These are phyloP conservation scores for Prunus fruticosa DNA, from an alignment of 306 rosid species.

Conservation along the genomic window DNA sequence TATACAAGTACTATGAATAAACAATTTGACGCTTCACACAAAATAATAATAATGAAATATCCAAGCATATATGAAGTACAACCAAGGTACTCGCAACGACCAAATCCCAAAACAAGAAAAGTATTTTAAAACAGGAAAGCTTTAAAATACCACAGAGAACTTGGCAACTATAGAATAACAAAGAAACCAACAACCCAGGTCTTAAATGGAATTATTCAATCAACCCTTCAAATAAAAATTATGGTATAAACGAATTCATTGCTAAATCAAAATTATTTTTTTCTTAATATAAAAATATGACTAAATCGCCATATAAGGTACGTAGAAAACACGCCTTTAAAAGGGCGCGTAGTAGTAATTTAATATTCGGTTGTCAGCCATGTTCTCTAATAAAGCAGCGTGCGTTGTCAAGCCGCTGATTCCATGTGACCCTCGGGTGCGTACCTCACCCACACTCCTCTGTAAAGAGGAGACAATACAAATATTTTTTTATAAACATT, in stretches of 20 bases:
- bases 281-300: background rate
- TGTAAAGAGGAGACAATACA: background rate
- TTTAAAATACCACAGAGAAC: background rate
- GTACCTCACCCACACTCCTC: conserved; percentile 7
- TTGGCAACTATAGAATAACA: background rate
- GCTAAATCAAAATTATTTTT: background rate
- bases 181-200: background rate
- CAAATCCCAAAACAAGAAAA: conserved; percentile 6
- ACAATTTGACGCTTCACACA: background rate
- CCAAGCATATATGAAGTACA: conserved; percentile 3
- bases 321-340: background rate
- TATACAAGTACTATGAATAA: background rate
- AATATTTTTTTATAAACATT: background rate
- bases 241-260: too few species aligned
- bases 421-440: conserved; percentile 33
- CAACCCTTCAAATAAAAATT: background rate
- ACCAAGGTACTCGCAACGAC: background rate
- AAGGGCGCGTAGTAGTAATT: conserved; percentile 5
- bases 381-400: conserved; percentile 23
- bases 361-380: conserved; percentile 24
- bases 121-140: background rate
- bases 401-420: conserved; percentile 41
- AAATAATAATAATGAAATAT: background rate
- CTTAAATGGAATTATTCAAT: background rate
- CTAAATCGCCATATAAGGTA: background rate